These are phyloP conservation scores for Eryngium alpinum DNA, from an alignment of 140 eudicot genomes.

Conservation along the genomic window DNA sequence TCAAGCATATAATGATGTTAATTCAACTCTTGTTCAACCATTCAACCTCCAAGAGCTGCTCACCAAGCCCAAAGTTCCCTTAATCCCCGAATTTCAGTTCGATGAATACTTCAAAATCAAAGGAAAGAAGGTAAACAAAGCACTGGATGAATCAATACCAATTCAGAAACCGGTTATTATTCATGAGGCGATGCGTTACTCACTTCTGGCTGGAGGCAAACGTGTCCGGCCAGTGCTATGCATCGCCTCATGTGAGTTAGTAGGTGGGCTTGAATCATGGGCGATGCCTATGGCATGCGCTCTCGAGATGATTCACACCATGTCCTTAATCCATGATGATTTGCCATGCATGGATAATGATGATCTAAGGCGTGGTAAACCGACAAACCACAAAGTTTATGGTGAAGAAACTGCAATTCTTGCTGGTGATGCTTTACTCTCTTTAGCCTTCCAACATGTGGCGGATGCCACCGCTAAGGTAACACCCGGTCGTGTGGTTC, in stretches of 20 bases:
- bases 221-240: conserved; percentile 26
- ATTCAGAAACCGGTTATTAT: background rate
- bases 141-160: background rate
- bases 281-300: conserved; percentile 28
- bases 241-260: conserved; percentile 25
- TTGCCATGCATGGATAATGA: background rate
- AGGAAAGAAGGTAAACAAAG: background rate
- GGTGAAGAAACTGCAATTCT: conserved; percentile 19
- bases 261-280: conserved; percentile 25
- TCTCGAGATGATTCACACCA: conserved; percentile 25
- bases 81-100: background rate
- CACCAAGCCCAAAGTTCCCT: background rate
- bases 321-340: conserved; percentile 17
- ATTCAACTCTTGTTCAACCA: background rate
- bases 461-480: background rate
- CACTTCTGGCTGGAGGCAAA: conserved; percentile 13
- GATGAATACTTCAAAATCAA: background rate
- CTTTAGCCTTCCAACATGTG: conserved; percentile 24
- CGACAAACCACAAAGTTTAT: conserved; percentile 18
- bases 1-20: background rate
- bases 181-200: conserved; percentile 7
- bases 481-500: background rate
- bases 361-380: background rate
- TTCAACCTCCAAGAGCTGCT: background rate
- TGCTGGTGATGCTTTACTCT: conserved; percentile 15